These are phyloP conservation scores for Fusarium equiseti DNA, from an alignment of 2,329 filamentous ascomycete species.

Conservation along the genomic window DNA sequence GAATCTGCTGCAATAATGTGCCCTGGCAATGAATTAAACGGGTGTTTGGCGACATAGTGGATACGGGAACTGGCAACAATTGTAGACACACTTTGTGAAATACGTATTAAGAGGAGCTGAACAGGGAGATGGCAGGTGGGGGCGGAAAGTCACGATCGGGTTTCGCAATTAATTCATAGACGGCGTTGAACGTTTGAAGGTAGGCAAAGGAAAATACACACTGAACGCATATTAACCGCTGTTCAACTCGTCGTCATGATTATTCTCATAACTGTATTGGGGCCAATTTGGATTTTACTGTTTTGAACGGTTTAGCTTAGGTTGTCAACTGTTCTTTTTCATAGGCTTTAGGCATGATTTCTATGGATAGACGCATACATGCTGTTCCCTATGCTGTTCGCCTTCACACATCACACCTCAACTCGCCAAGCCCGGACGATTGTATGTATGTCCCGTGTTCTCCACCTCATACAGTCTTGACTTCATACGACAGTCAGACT, in stretches of 20 bases:
- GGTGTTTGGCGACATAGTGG: conserved; percentile 19
- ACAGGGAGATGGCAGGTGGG: conserved; percentile 6
- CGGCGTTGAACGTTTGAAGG: conserved; percentile 51
- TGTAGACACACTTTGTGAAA: conserved; percentile 25
- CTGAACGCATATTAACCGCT: conserved; percentile 23
- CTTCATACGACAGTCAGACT: background rate
- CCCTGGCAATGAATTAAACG: conserved; percentile 1
- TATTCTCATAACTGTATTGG: background rate
- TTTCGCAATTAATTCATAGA: conserved; percentile 51
- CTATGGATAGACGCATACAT: conserved; percentile 20
- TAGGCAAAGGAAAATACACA: conserved; percentile 46
- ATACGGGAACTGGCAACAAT: conserved; percentile 11
- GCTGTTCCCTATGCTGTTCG: background rate
- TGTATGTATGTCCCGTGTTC: background rate
- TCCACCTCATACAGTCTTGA: background rate
- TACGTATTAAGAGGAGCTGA: conserved; percentile 18
- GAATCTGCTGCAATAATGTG: background rate
- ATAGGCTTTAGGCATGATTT: conserved; percentile 15
- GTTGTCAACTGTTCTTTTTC: background rate
- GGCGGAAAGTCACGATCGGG: conserved; percentile 33
- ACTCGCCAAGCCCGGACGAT: background rate
- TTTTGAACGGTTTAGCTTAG: background rate
- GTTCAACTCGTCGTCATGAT: background rate
- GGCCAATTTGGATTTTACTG: background rate
- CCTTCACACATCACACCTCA: background rate